Conservation (phyloP, 2,329 filamentous ascomycete genomes). For the Alternaria tenuissima region DNA sequence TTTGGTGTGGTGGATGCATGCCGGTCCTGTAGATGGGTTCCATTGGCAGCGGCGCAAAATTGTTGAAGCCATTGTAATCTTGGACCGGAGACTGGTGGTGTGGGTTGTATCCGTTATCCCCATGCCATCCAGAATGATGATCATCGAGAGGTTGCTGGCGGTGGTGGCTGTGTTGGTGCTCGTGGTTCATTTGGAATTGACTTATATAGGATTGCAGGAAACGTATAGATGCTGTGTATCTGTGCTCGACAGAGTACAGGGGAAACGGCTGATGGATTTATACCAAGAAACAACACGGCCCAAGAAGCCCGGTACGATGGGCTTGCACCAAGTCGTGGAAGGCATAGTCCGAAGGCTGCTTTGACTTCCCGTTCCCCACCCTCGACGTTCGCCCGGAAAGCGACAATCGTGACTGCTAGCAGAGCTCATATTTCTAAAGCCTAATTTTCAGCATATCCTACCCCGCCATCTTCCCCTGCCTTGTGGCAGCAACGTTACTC, state of each 20-base stretch:
- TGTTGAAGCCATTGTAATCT: slow-evolving; percentile 51
- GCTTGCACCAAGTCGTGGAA: no score
- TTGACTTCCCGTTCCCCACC: no score
- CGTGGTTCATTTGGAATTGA: slow-evolving; percentile 54
- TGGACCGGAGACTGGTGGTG: slow-evolving; percentile 53
- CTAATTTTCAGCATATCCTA: no score
- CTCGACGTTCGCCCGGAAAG: no score
- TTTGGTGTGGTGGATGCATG: slow-evolving; percentile 51
- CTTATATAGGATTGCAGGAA: slow-evolving; percentile 44
- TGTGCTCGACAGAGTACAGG: slow-evolving; percentile 17
- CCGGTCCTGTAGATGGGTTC: slow-evolving; percentile 49
- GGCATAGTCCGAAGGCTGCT: no score
- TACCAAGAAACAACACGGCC: no score
- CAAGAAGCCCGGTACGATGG: no score
- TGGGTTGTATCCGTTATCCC: slow-evolving; percentile 40
- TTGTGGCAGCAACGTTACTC: no score
- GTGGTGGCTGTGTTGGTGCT: slow-evolving; percentile 36
- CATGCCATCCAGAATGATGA: slow-evolving; percentile 43
- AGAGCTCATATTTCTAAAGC: no score
- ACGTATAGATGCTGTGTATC: slow-evolving; percentile 26
- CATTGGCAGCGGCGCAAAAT: slow-evolving; percentile 51
- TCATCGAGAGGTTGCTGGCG: slow-evolving; percentile 49
- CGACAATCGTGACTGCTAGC: no score
- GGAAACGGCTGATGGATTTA: no score
- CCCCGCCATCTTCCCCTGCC: no score